Conservation (phyloP, 176 grass and related monocot genomes). For the Stipa capillata region DNA sequence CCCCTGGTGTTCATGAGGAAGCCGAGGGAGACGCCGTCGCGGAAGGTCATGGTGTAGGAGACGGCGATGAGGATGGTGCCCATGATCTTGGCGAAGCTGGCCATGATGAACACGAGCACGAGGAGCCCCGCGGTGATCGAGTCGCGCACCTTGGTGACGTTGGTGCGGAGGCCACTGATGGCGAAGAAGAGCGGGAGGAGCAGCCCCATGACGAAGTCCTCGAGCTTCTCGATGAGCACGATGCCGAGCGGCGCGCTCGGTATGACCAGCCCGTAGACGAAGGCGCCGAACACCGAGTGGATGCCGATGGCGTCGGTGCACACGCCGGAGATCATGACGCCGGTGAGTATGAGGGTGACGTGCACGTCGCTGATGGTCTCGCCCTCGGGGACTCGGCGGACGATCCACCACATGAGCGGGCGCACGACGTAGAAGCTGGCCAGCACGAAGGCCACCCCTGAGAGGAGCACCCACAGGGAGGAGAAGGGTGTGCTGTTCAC, state of each 20-base stretch:
- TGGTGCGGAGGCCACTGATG: constrained; percentile 35
- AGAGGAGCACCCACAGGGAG: constrained; percentile 41
- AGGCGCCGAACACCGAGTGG: constrained; percentile 35
- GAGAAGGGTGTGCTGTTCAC: constrained; percentile 13
- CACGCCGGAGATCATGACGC: constrained; percentile 34
- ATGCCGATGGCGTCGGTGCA: constrained; percentile 40
- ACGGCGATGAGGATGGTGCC: constrained; percentile 31
- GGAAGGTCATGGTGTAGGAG: constrained; percentile 32
- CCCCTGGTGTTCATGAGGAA: constrained; percentile 54
- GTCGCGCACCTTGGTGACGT: constrained; percentile 27
- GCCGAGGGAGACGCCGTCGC: constrained; percentile 40
- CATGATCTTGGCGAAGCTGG: constrained; percentile 42
- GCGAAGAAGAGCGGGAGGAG: too few relatives aligned
- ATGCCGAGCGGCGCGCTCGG: constrained; percentile 30
- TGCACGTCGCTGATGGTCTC: constrained; percentile 26
- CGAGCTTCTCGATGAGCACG: constrained; percentile 29
- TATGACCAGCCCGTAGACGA: constrained; percentile 50
- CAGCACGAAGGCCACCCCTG: constrained; percentile 20
- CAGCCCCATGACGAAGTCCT: too few relatives aligned
- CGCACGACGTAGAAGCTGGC: constrained; percentile 33
- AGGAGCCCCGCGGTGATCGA: constrained; percentile 7
- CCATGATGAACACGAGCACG: too few relatives aligned
- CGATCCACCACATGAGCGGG: constrained; percentile 39
- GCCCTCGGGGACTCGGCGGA: constrained; percentile 32
- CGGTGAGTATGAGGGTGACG: constrained; percentile 27